A percentile compares a stretch with the other conserved stretches of the same genome.
phyloP scores from a whole-genome alignment of 208 protist genomes.

The Porcisia deanei region DNA sequence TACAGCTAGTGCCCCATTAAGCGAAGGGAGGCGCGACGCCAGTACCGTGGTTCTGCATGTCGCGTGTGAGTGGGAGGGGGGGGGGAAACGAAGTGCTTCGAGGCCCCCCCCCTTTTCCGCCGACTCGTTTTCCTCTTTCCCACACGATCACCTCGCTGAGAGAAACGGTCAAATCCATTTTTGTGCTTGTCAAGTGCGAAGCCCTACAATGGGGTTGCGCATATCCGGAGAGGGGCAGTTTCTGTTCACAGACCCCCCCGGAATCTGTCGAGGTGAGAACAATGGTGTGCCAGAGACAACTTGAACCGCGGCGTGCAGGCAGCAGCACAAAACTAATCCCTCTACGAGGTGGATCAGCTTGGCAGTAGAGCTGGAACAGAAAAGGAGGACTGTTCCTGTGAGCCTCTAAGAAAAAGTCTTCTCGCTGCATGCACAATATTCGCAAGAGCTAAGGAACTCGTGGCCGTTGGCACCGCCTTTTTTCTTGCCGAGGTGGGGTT shows the following conservation, averaged over 20 bases:
- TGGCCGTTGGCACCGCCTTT: background rate
- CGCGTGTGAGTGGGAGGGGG: background rate
- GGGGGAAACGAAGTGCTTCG: too few species aligned
- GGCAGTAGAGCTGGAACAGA: too few species aligned
- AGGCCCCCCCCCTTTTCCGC: background rate
- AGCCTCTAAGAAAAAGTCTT: background rate
- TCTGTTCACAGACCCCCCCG: background rate
- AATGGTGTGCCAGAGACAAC: background rate
- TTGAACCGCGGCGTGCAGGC: background rate
- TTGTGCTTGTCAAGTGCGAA: background rate
- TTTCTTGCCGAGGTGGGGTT: background rate
- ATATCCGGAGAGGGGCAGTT: background rate
- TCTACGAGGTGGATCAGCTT: background rate
- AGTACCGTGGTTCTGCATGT: background rate
- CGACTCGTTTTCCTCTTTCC: background rate
- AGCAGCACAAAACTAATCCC: background rate
- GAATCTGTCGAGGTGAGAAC: background rate
- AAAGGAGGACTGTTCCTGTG: too few species aligned
- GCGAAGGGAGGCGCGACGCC: background rate
- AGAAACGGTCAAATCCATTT: background rate
- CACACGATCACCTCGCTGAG: background rate
- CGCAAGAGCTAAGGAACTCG: background rate
- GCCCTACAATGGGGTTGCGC: too few species aligned
- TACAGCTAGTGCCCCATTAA: too few species aligned
- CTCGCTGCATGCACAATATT: background rate